Evolutionary conservation across 495 filamentous ascomycete species (phyloP).

Genomic region (Staphylotrichum longicolle): DNA sequence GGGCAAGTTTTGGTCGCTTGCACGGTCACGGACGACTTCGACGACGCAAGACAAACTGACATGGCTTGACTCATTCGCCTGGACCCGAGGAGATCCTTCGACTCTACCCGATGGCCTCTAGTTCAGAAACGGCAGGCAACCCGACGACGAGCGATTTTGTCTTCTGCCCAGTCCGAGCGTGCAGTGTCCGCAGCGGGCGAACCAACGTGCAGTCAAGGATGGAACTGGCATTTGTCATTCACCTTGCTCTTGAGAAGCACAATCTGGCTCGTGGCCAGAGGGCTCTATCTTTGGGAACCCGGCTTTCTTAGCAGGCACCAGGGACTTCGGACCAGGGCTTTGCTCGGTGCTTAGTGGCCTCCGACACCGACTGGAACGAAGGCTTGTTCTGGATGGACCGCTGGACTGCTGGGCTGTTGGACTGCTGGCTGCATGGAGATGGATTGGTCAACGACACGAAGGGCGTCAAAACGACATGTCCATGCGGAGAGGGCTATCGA

Average conservation of each 20-base stretch:
- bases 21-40: too few species aligned
- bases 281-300: conserved; percentile 6
- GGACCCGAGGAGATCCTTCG: not conserved
- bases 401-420: too few species aligned
- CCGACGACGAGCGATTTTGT: conserved; percentile 8
- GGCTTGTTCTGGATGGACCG: not conserved
- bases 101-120: not conserved
- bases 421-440: too few species aligned
- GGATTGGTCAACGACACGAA: too few species aligned
- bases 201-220: not conserved
- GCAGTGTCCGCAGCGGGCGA: too few species aligned
- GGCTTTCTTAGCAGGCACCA: not conserved
- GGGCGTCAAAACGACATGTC: not conserved
- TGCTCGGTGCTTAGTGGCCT: not conserved
- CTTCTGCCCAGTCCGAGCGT: not conserved
- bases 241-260: not conserved
- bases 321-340: not conserved
- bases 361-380: not conserved
- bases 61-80: conserved; percentile 1
- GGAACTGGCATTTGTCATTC: not conserved
- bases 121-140: not conserved
- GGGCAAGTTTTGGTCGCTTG: too few species aligned
- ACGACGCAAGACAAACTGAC: not conserved
- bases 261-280: not conserved
- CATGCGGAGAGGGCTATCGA: not conserved